Base-by-base conservation (phyloP, 352 stramenopile genomes). In the Pythium dissimile region DNA sequence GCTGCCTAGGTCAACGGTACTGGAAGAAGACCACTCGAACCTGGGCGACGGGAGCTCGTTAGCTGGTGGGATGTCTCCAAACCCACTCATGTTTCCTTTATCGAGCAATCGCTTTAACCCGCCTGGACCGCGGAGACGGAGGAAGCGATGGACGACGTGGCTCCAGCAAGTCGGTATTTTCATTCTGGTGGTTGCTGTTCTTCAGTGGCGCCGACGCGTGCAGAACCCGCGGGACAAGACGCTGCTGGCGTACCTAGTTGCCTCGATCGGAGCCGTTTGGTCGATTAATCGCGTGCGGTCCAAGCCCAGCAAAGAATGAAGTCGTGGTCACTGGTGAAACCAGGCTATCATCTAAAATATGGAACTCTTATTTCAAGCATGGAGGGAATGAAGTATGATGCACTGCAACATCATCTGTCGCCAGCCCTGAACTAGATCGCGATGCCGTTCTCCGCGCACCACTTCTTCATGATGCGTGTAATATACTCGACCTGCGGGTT, bases 401-500 rank as follows among this genome's bases (percentile, higher is more conserved):
- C 12, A 18, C 20, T 8, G 8, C 13, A 8, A n/a, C 13, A 27
- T 27, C 18, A 15, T 21, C 26, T 27, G 18, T 47, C 5, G 26
- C 23, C 13, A 18, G 5, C 18, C 16, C 18, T 30, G 9, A 13
- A 8, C 54, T 66, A 92, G 54, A 96, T 77, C 32, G 73, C 80
- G 55, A 97, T 89, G 54, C 77, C 80, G 50, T 97, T 97, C 44
- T 97, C 85, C 46, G 87, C 75, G 28, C 83, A 89, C 89, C 92
- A 98, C 56, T 98, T 98, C 73, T 97, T 97, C 64, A 98, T 97
- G 69, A 97, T 93, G 58, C 90, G 80, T n/a, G 96, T 72, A 62
- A 98, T 98, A 71, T 98, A 98, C 73, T 98, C 93, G 37, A 97
- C 90, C 67, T 98, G 89, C 26, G 94, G 94, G 52, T 98, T 97